Base-by-base conservation (phyloP, 352 stramenopile genomes). In the Phytophthora rubi region DNA sequence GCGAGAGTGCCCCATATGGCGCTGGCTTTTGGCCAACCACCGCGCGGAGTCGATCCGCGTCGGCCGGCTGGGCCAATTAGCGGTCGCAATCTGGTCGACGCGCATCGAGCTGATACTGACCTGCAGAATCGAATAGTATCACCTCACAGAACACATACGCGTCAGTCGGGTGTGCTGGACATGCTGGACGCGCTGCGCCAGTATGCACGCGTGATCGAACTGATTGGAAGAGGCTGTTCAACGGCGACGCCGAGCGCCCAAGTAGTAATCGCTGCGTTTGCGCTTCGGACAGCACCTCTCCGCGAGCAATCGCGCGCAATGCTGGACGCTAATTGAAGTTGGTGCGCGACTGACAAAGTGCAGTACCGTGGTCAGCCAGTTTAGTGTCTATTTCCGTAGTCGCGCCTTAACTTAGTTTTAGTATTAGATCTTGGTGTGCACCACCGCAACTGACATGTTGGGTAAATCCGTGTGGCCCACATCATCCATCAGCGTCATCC, bases 161-260 rank as follows among this genome's bases (percentile, higher is more conserved):
- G 39, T 47, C 39, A 47, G 39, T 13, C 13, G 6, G 13, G 39
- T 13, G 23, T 26, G 23, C 23, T 26, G 23, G 23, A 26, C 23
- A 26, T 26, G 23, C 23, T 26, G 23, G 23, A 26, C 23, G 23
- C 23, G 23, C 23, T 26, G 23, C 13, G 6, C 45, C 6, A 63
- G 53, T 59, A 61, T 57, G 56, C 26, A 52, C 33, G 68, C 68
- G 68, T 75, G 68, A 75, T 75, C 68, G 53, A 42, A 13, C n/a
- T 56, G 68, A 75, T 75, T 75, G 68, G 68, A 75, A 57, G 68
- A 60, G 66, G 53, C 63, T 60, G 62, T 55, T 66, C 61, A 44
- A 70, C 61, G 35, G 53, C 37, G 23, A 9, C 35, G n/a, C 33
- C 16, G 33, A 39, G 33, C 33, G 33, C 8, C 0, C 33, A 13